Percentiles rank a stretch among this genome's conserved stretches.
These are phyloP conservation scores for Paecilomyces niveus DNA, from an alignment of 2,329 filamentous ascomycete genomes.

Conservation along the genomic window DNA sequence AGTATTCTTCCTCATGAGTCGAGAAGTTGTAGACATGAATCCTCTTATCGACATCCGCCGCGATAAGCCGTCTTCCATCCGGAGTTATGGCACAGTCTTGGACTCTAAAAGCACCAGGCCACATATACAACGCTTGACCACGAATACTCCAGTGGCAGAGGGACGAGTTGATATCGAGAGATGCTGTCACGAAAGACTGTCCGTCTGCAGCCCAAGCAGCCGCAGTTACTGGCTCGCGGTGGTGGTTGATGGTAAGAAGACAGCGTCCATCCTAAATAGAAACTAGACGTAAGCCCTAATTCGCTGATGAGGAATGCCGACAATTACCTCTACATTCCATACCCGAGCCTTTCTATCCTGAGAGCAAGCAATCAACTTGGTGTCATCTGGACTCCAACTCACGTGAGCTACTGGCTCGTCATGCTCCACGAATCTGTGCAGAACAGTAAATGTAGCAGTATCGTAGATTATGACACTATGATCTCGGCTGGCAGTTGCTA, in stretches of 20 bases:
- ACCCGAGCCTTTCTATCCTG: conserved; percentile 66
- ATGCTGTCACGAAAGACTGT: conserved; percentile 69
- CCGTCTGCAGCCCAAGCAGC: conserved; percentile 85
- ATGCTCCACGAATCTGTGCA: conserved; percentile 60
- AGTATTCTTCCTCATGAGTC: conserved; percentile 68
- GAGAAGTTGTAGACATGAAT: conserved; percentile 76
- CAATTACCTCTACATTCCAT: conserved; percentile 63
- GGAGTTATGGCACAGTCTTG: conserved; percentile 79
- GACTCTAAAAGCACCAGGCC: conserved; percentile 65
- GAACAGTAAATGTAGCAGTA: conserved; percentile 58
- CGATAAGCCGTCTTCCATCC: conserved; percentile 72
- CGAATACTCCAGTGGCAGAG: conserved; percentile 64
- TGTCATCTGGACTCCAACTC: conserved; percentile 88
- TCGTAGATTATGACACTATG: conserved; percentile 76
- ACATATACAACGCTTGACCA: conserved; percentile 57
- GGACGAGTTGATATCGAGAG: conserved; percentile 60
- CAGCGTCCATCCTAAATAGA: conserved; percentile 53
- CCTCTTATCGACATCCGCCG: conserved; percentile 61
- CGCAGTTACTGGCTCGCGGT: conserved; percentile 77
- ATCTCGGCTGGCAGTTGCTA: conserved; percentile 77
- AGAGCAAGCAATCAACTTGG: conserved; percentile 76
- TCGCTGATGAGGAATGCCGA: background rate
- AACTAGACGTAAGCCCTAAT: background rate
- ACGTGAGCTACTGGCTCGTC: conserved; percentile 67
- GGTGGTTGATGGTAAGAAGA: conserved; percentile 59